These are phyloP conservation scores for Mrakia frigida DNA, from an alignment of 768 basidiomycete species.

Conservation along the genomic window DNA sequence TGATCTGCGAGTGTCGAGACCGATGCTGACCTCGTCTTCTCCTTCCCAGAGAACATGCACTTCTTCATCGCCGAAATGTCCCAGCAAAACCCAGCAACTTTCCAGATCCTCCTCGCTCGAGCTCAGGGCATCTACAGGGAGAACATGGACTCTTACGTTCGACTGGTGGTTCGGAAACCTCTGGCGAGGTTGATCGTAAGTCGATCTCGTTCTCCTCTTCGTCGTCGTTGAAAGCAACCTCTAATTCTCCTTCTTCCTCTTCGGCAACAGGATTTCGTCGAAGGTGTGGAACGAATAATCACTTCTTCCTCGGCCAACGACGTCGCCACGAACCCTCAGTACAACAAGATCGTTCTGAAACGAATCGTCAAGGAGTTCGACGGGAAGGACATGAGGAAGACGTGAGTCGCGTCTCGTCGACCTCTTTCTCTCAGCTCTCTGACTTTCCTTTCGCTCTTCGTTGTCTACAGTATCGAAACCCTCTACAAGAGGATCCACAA, in stretches of 20 bases:
- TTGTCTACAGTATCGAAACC: slow-evolving; percentile 54
- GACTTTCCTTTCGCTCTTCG: background rate
- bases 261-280: slow-evolving; percentile 81
- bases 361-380: slow-evolving; percentile 79
- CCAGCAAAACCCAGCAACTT: slow-evolving; percentile 63
- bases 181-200: slow-evolving; percentile 80
- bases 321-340: slow-evolving; percentile 66
- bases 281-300: slow-evolving; percentile 80
- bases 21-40: background rate
- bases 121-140: slow-evolving; percentile 85
- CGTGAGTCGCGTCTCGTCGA: slow-evolving; percentile 37
- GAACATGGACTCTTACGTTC: slow-evolving; percentile 78
- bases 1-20: background rate
- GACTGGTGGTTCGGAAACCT: slow-evolving; percentile 75
- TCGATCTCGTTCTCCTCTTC: slow-evolving; percentile 3
- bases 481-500: slow-evolving; percentile 90
- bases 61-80: slow-evolving; percentile 80
- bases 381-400: slow-evolving; percentile 82
- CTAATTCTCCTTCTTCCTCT: background rate
- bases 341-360: slow-evolving; percentile 71
- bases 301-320: slow-evolving; percentile 60
- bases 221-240: background rate
- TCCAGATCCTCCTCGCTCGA: slow-evolving; percentile 56
- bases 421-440: background rate
- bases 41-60: slow-evolving; percentile 82